Evolutionary conservation across 2,329 filamentous ascomycete genomes (phyloP), one percentile per base, ranked within the genome.

Genomic region (Fonsecaea nubica): DNA sequence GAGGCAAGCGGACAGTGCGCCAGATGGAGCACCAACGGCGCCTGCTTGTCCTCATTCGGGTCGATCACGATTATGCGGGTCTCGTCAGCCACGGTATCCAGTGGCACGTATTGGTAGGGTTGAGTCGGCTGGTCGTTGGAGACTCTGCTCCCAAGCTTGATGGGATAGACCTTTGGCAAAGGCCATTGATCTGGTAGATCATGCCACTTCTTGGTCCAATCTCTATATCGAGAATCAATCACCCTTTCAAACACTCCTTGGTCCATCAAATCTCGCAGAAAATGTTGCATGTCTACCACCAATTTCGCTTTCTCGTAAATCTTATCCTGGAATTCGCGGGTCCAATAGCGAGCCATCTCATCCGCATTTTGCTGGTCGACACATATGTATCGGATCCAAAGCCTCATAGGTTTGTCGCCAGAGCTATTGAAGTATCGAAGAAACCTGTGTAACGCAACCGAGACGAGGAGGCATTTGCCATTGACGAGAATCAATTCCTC

Each of bases 301-400:
- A 10, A 62, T 42, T 62, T 9, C 13, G 60, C 52, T 25, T 1
- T 18, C 42, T 35, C 36, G 40, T 62, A 62, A 6, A 42, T 36
- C 36, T 56, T 62, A 15, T 56, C 50, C 35, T 55, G 48, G 15
- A 55, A 62, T 30, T 55, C 35, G 40, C 60, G 60, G 13, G 45
- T 62, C 50, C 60, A 62, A 21, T 48, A 57, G 18, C 21, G 21
- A 33, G 50, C 55, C 60, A 62, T 62, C 40, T 62, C 60, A 10
- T 55, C n/a, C 15, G 60, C 8, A 6, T 62, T 50, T 9, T 21
- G 13, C 36, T 62, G 50, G 52, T 56, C 38, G 50, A 62, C 25
- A 45, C 60, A 62, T 12, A 62, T 21, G 32, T 62, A 62, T 3
- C 60, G 50, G 10, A 62, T 36, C 60, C 60, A 56, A n/a, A 62